Percentiles rank a stretch among this genome's conserved stretches.
Evolutionary conservation across 371 early-diverging fungal genomes (phyloP).

Genomic region (Mucor velutinosus): DNA sequence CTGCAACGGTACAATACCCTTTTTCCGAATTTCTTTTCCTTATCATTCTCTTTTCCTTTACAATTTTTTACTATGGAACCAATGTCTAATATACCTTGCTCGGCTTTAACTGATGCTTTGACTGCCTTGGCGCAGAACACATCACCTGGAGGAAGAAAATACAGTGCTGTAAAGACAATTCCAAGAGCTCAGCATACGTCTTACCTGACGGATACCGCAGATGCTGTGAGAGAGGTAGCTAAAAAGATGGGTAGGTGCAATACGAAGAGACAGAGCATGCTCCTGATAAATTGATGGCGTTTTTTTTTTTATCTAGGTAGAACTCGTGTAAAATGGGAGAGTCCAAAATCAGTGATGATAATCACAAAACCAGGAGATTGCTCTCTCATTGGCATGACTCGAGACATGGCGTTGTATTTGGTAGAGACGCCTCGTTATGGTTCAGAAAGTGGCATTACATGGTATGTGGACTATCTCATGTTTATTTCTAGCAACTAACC

Average conservation of each 20-base stretch:
- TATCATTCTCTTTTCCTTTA: slow-evolving; percentile 5
- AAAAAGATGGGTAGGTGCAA: slow-evolving; percentile 30
- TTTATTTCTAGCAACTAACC: background rate
- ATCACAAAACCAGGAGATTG: slow-evolving; percentile 91
- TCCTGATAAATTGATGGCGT: background rate
- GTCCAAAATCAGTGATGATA: slow-evolving; percentile 77
- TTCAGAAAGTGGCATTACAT: slow-evolving; percentile 60
- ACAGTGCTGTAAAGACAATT: slow-evolving; percentile 19
- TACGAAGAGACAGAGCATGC: background rate
- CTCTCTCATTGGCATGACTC: slow-evolving; percentile 76
- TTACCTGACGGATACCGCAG: slow-evolving; percentile 43
- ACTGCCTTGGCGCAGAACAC: slow-evolving; percentile 22
- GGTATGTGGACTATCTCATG: slow-evolving; percentile 41
- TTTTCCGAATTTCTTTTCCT: background rate
- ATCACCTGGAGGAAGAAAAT: slow-evolving; percentile 9
- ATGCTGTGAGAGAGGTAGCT: slow-evolving; percentile 46
- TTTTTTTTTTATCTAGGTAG: slow-evolving; percentile 23
- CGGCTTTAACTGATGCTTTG: slow-evolving; percentile 21
- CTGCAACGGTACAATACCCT: background rate
- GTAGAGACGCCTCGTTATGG: slow-evolving; percentile 55
- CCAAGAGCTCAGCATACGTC: slow-evolving; percentile 23
- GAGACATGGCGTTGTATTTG: slow-evolving; percentile 83
- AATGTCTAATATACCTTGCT: slow-evolving; percentile 18
- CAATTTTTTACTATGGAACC: slow-evolving; percentile 6
- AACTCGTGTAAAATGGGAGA: slow-evolving; percentile 65